Percentiles rank a stretch among this genome's conserved stretches.
Evolutionary conservation across 2,329 filamentous ascomycete species (phyloP).

Genomic region (Myriangium duriaei): DNA sequence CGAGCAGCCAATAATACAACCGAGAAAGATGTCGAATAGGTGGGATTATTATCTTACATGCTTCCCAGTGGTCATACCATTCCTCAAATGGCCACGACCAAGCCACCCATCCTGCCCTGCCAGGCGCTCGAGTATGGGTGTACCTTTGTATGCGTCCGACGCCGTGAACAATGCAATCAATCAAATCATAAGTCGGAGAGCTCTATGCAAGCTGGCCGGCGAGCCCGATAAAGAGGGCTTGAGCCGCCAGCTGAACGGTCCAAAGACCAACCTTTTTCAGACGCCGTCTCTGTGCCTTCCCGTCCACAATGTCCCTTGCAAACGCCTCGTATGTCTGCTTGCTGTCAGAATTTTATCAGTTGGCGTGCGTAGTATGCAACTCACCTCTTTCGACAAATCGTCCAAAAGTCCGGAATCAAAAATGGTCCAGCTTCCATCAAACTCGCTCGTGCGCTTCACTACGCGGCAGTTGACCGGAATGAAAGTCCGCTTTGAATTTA

Average conservation of each 20-base stretch:
- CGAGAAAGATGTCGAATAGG: background rate
- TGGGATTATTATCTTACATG: background rate
- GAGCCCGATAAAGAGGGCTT: slow-evolving; percentile 90
- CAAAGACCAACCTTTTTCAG: slow-evolving; percentile 95
- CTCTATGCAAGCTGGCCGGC: slow-evolving; percentile 65
- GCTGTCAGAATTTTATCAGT: background rate
- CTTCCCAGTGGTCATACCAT: too few relatives aligned
- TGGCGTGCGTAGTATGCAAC: slow-evolving; percentile 13
- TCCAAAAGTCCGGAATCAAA: slow-evolving; percentile 92
- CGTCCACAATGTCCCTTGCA: slow-evolving; percentile 78
- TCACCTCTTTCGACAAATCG: slow-evolving; percentile 71
- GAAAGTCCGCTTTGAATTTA: slow-evolving; percentile 88
- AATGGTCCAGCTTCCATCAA: slow-evolving; percentile 89
- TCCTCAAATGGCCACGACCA: background rate
- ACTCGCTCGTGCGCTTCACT: slow-evolving; percentile 77
- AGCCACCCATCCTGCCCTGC: too few relatives aligned
- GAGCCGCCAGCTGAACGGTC: slow-evolving; percentile 83
- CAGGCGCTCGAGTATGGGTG: too few relatives aligned
- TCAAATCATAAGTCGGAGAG: too few relatives aligned
- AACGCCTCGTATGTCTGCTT: slow-evolving; percentile 77
- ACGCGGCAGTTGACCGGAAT: slow-evolving; percentile 92
- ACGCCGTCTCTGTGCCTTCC: slow-evolving; percentile 71
- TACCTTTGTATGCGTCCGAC: background rate
- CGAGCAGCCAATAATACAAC: background rate
- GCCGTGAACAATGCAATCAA: background rate